These are phyloP conservation scores for Pinus taeda DNA, from an alignment of 75 land plant species.

Conservation along the genomic window DNA sequence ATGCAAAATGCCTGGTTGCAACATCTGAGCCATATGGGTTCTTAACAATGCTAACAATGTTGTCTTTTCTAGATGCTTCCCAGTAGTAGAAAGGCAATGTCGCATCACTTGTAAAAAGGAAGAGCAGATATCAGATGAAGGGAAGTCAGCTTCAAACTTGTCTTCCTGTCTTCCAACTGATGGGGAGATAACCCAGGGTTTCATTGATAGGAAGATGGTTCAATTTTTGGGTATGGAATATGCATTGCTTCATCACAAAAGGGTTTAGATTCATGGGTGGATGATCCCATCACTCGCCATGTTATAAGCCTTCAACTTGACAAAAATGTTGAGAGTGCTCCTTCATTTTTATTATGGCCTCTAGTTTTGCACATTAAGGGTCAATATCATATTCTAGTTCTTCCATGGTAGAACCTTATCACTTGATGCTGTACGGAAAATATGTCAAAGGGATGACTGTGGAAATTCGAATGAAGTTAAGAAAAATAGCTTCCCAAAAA, in stretches of 20 bases:
- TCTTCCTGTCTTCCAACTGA: conserved; percentile 62
- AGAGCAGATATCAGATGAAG: conserved; percentile 13
- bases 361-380: conserved; percentile 64
- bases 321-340: conserved; percentile 43
- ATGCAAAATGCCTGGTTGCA: conserved; percentile 43
- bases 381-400: conserved; percentile 53
- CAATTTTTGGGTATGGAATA: conserved; percentile 56
- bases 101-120: conserved; percentile 51
- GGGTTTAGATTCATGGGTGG: conserved; percentile 92
- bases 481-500: conserved; percentile 5
- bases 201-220: conserved; percentile 64
- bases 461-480: conserved; percentile 60
- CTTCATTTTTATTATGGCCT: conserved; percentile 67
- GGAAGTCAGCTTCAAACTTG: not conserved
- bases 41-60: conserved; percentile 66
- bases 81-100: conserved; percentile 91
- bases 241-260: conserved; percentile 40
- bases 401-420: conserved; percentile 88
- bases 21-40: conserved; percentile 94
- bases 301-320: conserved; percentile 65
- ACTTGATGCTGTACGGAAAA: conserved; percentile 50
- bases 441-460: conserved; percentile 54
- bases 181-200: conserved; percentile 61
- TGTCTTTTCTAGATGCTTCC: conserved; percentile 95
- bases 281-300: conserved; percentile 91